phyloP scores from a whole-genome alignment of 1,139 yeast genomes.

The Hemisphaericaspora xylofermentans region DNA sequence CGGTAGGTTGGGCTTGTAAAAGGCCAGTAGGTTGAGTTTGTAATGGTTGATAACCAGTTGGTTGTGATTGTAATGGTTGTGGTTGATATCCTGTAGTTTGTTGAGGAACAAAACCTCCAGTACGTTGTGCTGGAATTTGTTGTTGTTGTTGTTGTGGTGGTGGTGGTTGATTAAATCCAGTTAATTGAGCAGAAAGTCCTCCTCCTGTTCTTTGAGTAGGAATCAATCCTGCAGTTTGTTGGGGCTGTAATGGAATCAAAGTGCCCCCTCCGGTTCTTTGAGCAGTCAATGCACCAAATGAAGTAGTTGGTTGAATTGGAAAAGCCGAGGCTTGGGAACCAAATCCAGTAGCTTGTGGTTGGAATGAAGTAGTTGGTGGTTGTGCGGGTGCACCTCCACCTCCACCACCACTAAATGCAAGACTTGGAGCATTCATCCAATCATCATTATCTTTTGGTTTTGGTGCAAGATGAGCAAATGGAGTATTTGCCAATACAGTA shows the following conservation, averaged over 20 bases:
- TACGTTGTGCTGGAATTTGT: conserved; percentile 39
- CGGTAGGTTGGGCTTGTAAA: conserved; percentile 57
- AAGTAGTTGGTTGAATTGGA: conserved; percentile 20
- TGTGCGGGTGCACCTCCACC: conserved; percentile 1
- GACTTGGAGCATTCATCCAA: conserved; percentile 21
- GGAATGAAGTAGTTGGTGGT: conserved; percentile 30
- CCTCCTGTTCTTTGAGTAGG: conserved; percentile 45
- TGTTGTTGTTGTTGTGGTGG: conserved; percentile 30
- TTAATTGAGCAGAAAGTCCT: conserved; percentile 30
- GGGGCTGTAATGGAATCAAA: conserved; percentile 48
- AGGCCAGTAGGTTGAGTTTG: conserved; percentile 45
- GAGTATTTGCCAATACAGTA: conserved; percentile 45
- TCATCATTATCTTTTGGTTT: conserved; percentile 24
- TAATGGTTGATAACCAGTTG: conserved; percentile 35
- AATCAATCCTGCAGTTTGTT: conserved; percentile 47
- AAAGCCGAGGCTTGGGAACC: conserved; percentile 10
- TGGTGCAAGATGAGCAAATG: conserved; percentile 37
- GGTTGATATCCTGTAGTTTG: conserved; percentile 36
- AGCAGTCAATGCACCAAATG: conserved; percentile 23
- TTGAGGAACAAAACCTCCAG: conserved; percentile 26
- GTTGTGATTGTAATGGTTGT: conserved; percentile 24
- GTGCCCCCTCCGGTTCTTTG: conserved; percentile 48
- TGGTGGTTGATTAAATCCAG: conserved; percentile 31
- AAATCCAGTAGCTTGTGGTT: conserved; percentile 40
- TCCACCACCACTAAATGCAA: conserved; percentile 14